These are phyloP conservation scores for Bruguiera parviflora DNA, from an alignment of 345 rosid genomes.

Conservation along the genomic window DNA sequence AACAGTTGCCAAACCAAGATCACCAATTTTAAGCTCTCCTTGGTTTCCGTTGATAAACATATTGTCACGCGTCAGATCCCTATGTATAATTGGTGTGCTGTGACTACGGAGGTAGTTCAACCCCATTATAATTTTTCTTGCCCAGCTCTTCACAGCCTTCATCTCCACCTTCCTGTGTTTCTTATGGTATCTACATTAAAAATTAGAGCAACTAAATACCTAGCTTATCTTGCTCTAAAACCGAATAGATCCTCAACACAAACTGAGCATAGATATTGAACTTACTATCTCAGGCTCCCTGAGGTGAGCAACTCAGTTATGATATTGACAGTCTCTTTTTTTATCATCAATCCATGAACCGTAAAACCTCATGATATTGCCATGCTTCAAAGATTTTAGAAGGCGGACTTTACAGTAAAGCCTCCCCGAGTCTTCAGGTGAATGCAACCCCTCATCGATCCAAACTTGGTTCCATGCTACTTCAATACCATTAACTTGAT, in stretches of 20 bases:
- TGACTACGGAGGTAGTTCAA: conserved; percentile 81
- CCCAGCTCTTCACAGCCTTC: conserved; percentile 87
- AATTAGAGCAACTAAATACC: background rate
- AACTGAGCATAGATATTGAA: background rate
- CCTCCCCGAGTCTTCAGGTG: conserved; percentile 62
- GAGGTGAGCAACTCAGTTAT: conserved; percentile 91
- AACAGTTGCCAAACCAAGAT: conserved; percentile 28
- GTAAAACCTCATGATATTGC: conserved; percentile 63
- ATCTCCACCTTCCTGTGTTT: conserved; percentile 81
- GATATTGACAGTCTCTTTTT: conserved; percentile 70
- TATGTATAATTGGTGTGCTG: conserved; percentile 80
- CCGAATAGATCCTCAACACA: conserved; percentile 14
- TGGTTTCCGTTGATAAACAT: conserved; percentile 74
- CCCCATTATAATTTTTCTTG: conserved; percentile 76
- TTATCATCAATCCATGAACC: conserved; percentile 84
- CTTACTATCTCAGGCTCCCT: conserved; percentile 66
- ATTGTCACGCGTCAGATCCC: conserved; percentile 95
- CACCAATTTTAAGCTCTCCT: conserved; percentile 25
- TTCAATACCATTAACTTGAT: conserved; percentile 74
- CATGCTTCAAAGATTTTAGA: conserved; percentile 65
- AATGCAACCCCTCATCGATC: conserved; percentile 66
- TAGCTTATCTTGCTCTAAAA: conserved; percentile 18
- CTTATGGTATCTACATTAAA: conserved; percentile 57
- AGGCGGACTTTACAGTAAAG: conserved; percentile 76
- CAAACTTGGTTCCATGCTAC: conserved; percentile 88